These are phyloP conservation scores for Lactarius pseudohatsudake DNA, from an alignment of 768 basidiomycete genomes.

Conservation along the genomic window DNA sequence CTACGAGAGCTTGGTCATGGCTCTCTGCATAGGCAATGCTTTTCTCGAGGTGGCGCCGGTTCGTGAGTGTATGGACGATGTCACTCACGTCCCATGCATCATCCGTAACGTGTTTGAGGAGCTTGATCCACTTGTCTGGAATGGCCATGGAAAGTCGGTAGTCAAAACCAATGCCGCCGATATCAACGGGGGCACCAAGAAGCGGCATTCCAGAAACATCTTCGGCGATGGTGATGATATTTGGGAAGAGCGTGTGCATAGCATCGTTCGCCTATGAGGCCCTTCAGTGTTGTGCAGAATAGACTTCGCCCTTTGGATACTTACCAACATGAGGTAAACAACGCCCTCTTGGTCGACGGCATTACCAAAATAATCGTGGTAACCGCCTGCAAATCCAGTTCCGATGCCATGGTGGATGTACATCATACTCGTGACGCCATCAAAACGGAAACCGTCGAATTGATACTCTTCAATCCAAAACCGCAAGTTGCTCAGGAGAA, in stretches of 20 bases:
- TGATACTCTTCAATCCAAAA: constrained; percentile 95
- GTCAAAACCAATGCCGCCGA: constrained; percentile 96
- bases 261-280: constrained; percentile 80
- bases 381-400: constrained; percentile 95
- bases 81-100: constrained; percentile 84
- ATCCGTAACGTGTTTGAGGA: constrained; percentile 89
- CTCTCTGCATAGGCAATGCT: constrained; percentile 93
- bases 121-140: constrained; percentile 99
- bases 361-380: constrained; percentile 96
- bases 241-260: constrained; percentile 78
- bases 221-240: constrained; percentile 89
- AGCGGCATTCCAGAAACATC: constrained; percentile 99
- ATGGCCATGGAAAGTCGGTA: constrained; percentile 98
- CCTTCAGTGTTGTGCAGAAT: constrained; percentile 13
- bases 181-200: constrained; percentile 70
- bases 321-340: constrained; percentile 94
- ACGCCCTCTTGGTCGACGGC: constrained; percentile 85
- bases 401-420: constrained; percentile 98
- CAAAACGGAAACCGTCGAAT: constrained; percentile 98
- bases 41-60: constrained; percentile 86
- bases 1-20: constrained; percentile 97
- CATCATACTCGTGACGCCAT: constrained; percentile 99
- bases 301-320: constrained; percentile 35
- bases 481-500: constrained; percentile 91
- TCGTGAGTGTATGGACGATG: constrained; percentile 87